These are phyloP conservation scores for Pilasporangium apinafurcum DNA, from an alignment of 352 stramenopile genomes.

Conservation along the genomic window DNA sequence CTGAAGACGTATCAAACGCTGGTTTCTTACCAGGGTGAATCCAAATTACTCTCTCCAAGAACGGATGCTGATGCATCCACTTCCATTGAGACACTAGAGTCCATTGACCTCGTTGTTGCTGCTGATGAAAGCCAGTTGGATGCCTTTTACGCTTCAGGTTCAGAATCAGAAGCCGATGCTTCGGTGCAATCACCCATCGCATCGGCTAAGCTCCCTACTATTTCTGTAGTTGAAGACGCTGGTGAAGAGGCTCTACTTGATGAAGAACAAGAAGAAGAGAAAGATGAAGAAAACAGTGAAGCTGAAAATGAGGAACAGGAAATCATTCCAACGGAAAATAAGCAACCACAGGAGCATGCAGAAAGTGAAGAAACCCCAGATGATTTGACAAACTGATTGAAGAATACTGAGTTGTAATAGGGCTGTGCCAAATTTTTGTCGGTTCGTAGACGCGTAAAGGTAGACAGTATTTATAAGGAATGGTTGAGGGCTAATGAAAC, in stretches of 20 bases:
- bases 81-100: conserved; percentile 48
- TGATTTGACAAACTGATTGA: too few species aligned
- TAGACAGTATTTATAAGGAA: too few species aligned
- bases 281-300: neutral
- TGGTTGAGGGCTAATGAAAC: too few species aligned
- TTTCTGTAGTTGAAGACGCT: too few species aligned
- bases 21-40: conserved; percentile 46
- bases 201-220: too few species aligned
- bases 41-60: conserved; percentile 4
- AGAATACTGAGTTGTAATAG: too few species aligned
- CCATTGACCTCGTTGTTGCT: conserved; percentile 64
- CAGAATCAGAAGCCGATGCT: conserved; percentile 24
- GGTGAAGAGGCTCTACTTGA: neutral
- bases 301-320: conserved; percentile 17
- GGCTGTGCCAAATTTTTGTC: too few species aligned
- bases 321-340: neutral
- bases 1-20: conserved; percentile 78
- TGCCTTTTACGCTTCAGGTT: conserved; percentile 72
- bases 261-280: neutral
- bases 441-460: too few species aligned
- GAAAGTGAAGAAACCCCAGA: neutral
- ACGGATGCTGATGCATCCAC: neutral
- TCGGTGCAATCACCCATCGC: too few species aligned
- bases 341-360: neutral
- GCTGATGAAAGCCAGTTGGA: conserved; percentile 49